Evolutionary conservation across 139 green algal genomes (phyloP), one percentile per base, ranked within the genome.

Genomic region (Yamagishiella unicocca): DNA sequence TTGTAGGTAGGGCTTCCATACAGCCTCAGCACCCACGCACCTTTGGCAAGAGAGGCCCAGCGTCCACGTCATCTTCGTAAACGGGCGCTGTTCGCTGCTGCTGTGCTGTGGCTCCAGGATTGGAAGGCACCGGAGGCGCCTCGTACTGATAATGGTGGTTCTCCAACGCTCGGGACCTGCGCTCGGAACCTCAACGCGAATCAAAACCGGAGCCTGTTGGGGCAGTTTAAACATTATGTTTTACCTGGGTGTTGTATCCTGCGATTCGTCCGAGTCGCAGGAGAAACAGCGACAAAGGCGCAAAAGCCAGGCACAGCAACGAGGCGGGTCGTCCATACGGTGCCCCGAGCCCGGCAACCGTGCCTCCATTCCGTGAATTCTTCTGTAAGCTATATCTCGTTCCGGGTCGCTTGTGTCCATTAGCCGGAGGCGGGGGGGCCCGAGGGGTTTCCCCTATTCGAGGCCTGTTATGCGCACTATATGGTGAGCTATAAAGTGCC

Each of bases 11-110:
- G n/a, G n/a, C n/a, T n/a, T n/a, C n/a, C n/a, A n/a, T n/a, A n/a
- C n/a, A n/a, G n/a, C n/a, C n/a, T n/a, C n/a, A n/a, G n/a, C n/a
- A n/a, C n/a, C n/a, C n/a, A n/a, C n/a, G n/a, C 29, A 85, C 79
- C 61, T 85, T 85, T 2, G 79, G 79, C 61, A 85, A 24, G 14
- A 85, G 62, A 3, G 79, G 58, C 1, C 79, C 79, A 14, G 40
- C 61, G n/a, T 85, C 79, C 27, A 33, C 79, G 2, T 85, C 79
- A n/a, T 85, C 79, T 22, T 29, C 42, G 29, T 74, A 85, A 37
- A 14, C 42, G 7, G 40, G 38, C 0, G 61, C 19, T 33, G 66
- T 27, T 3, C 78, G 78, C 61, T 82, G 74, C 33, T 31, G 29
- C n/a, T 73, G 58, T 4, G 58, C 6, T 74, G 31, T 37, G 38